Base-by-base conservation (phyloP, 1,284 basidiomycete genomes). In the Flammula alnicola region DNA sequence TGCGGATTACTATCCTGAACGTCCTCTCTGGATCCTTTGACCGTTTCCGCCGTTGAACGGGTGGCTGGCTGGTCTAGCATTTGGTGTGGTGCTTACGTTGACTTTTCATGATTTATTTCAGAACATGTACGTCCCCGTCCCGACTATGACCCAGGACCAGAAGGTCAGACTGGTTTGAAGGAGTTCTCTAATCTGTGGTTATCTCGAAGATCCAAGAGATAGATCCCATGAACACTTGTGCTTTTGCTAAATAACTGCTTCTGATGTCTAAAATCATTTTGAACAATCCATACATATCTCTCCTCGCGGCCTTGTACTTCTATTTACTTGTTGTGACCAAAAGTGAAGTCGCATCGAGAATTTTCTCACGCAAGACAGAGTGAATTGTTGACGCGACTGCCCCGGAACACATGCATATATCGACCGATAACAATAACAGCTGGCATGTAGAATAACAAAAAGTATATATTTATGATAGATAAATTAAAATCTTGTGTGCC, bases 21-120 rank as follows among this genome's bases (percentile, higher is more conserved):
- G 67, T 38, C 66, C 67, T 33, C 58, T 66, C 40, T 68, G 69
- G 67, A 64, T 71, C 46, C 30, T 70, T 37, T 71, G 51, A 70
- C 44, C 35, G 40, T 51, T 29, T 25, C 42, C 42, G 26, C 47
- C 42, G 22, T 8, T 16, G 39, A 37, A 45, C 46, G 50, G 45
- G 46, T 30, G 33, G 26, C 38, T 40, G 46, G 44, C 37, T 44
- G 25, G 38, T 32, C 37, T 20, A 29, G 31, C 40, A 20, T 49
- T 20, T 46, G 23, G 22, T 47, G 31, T 39, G 25, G 46, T 42
- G 43, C 49, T 39, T 55, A 44, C 32, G 37, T 48, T 43, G n/a
- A n/a, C n/a, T n/a, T n/a, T n/a, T n/a, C 14, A n/a, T 45, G 9
- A 12, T 51, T 51, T 59, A 43, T 57, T 63, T 61, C 65, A 58